These are phyloP conservation scores for Entomortierella parvispora DNA, from an alignment of 192 early-diverging fungal species.

Conservation along the genomic window DNA sequence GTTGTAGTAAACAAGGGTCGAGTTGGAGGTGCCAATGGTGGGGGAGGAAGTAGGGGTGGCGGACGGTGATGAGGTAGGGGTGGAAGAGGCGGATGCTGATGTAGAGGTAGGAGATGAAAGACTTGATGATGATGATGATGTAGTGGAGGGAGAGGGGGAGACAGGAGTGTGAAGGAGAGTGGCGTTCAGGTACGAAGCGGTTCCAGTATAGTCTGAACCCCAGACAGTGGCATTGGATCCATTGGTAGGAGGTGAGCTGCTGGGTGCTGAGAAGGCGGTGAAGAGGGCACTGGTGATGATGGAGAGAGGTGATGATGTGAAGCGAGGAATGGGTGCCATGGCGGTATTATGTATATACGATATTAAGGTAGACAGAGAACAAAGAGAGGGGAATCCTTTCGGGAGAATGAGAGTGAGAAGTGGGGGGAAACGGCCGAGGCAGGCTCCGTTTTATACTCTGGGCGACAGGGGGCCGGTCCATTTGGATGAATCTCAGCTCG, in stretches of 20 bases:
- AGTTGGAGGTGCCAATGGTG: constrained; percentile 3
- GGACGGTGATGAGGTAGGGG: constrained; percentile 10
- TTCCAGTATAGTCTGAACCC: constrained; percentile 32
- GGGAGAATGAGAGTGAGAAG: too few relatives aligned
- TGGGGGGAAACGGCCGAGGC: too few relatives aligned
- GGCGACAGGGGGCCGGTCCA: too few relatives aligned
- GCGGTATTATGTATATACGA: background rate
- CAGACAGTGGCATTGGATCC: constrained; percentile 37
- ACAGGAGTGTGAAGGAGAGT: constrained; percentile 11
- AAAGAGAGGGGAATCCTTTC: too few relatives aligned
- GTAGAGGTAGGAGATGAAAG: constrained; percentile 5
- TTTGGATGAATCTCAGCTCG: too few relatives aligned
- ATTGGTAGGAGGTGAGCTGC: constrained; percentile 33
- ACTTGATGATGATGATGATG: background rate
- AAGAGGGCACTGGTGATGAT: constrained; percentile 48
- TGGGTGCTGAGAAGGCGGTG: constrained; percentile 36
- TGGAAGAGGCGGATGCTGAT: background rate
- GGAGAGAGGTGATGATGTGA: constrained; percentile 32
- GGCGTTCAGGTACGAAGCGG: constrained; percentile 37
- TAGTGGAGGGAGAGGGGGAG: background rate
- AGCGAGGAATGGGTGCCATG: constrained; percentile 44
- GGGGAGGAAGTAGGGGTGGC: constrained; percentile 5
- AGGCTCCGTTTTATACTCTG: too few relatives aligned
- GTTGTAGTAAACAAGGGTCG: constrained; percentile 42
- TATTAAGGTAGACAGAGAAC: background rate